Evolutionary conservation across 2,329 filamentous ascomycete species (phyloP).

Genomic region (Paracoccidioides lutzii): DNA sequence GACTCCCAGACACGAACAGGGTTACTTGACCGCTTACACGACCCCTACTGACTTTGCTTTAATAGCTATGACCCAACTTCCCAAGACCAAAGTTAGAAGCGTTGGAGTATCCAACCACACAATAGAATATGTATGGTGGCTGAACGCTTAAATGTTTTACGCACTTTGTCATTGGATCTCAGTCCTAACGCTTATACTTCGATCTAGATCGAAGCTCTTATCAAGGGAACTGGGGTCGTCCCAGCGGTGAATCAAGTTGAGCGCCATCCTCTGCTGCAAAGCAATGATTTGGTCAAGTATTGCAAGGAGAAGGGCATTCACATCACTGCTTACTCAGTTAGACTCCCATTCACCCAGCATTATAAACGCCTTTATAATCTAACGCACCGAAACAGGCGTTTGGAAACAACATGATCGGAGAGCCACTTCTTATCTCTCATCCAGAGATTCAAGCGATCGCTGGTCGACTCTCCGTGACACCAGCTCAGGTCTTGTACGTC

Average conservation of each 20-base stretch:
- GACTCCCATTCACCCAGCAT: background rate
- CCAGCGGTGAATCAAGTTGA: slow-evolving; percentile 58
- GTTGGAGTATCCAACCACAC: slow-evolving; percentile 34
- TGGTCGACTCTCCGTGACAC: slow-evolving; percentile 31
- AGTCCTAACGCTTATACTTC: slow-evolving; percentile 5
- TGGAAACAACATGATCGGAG: slow-evolving; percentile 46
- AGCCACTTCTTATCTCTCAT: slow-evolving; percentile 51
- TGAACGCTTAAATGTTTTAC: background rate
- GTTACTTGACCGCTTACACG: no score
- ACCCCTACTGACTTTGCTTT: background rate
- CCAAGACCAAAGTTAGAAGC: slow-evolving; percentile 29
- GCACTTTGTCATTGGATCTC: background rate
- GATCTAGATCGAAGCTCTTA: slow-evolving; percentile 39
- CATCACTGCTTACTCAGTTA: slow-evolving; percentile 49
- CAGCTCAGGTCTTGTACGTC: slow-evolving; percentile 26
- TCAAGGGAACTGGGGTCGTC: slow-evolving; percentile 42
- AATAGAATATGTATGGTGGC: slow-evolving; percentile 21
- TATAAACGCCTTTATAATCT: background rate
- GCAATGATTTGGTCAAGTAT: slow-evolving; percentile 43
- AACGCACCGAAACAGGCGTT: slow-evolving; percentile 31
- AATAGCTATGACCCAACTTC: slow-evolving; percentile 31
- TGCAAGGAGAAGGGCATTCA: slow-evolving; percentile 47
- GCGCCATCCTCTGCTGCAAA: slow-evolving; percentile 56
- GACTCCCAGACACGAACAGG: no score
- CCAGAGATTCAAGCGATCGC: slow-evolving; percentile 51